phyloP scores from a whole-genome alignment of 2,329 filamentous ascomycete species.

The Penicillium sp. region DNA sequence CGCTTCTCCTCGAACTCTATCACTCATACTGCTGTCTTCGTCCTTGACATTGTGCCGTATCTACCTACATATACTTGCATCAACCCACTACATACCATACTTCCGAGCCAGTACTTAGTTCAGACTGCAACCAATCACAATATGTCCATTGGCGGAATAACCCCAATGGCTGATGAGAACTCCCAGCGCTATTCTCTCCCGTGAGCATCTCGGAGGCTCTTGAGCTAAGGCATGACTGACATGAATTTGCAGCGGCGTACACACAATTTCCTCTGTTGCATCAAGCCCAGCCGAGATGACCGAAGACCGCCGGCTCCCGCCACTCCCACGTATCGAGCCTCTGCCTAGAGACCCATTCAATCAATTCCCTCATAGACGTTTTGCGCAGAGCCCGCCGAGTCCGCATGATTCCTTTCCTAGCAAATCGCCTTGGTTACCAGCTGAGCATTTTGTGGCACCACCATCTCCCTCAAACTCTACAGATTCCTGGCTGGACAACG shows the following conservation, averaged over 20 bases:
- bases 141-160: constrained; percentile 40
- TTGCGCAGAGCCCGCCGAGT: constrained; percentile 39
- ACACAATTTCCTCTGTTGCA: constrained; percentile 28
- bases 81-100: background rate
- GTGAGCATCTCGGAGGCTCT: constrained; percentile 31
- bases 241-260: constrained; percentile 25
- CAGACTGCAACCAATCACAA: background rate
- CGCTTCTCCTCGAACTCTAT: background rate
- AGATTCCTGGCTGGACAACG: constrained; percentile 43
- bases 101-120: background rate
- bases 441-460: constrained; percentile 38
- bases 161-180: constrained; percentile 33
- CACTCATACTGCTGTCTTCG: constrained; percentile 11
- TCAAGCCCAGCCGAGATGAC: constrained; percentile 33
- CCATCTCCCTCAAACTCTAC: constrained; percentile 45
- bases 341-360: constrained; percentile 46
- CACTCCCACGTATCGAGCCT: constrained; percentile 43
- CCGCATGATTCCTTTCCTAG: constrained; percentile 41
- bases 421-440: constrained; percentile 37
- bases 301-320: constrained; percentile 43
- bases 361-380: constrained; percentile 36
- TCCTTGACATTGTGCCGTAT: constrained; percentile 22
- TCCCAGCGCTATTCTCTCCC: constrained; percentile 42
- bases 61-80: constrained; percentile 14
- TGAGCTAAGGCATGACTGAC: constrained; percentile 18